A percentile compares a stretch with the other conserved stretches of the same genome.
Evolutionary conservation across 139 green algal species (phyloP).

Genomic region (Micractinium sp.): DNA sequence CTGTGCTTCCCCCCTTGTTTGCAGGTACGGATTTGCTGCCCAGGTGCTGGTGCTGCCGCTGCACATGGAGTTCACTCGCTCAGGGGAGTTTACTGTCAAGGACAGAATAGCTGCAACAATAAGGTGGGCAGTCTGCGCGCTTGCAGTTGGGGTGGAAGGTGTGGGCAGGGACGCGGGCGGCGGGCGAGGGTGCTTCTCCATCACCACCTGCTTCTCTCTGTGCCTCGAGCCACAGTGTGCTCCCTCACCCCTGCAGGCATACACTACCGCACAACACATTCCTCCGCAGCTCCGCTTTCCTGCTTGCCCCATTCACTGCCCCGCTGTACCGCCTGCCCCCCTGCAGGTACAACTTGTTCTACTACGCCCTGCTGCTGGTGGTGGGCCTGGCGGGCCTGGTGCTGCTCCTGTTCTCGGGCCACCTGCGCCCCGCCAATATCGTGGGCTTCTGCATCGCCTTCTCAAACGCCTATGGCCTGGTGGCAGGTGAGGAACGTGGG

Average conservation of each 20-base stretch:
- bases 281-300: not conserved
- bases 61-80: slow-evolving; percentile 52
- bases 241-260: too few relatives aligned
- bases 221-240: too few relatives aligned
- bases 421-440: slow-evolving; percentile 51
- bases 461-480: slow-evolving; percentile 61
- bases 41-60: slow-evolving; percentile 64
- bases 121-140: not conserved
- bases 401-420: slow-evolving; percentile 48
- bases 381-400: slow-evolving; percentile 50
- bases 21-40: slow-evolving; percentile 56
- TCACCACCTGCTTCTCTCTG: too few relatives aligned
- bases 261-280: not conserved
- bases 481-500: slow-evolving; percentile 42
- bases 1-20: not conserved
- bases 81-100: slow-evolving; percentile 50
- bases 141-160: too few relatives aligned
- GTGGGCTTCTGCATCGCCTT: slow-evolving; percentile 66
- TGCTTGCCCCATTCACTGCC: not conserved
- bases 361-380: slow-evolving; percentile 52
- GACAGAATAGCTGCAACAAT: slow-evolving; percentile 36
- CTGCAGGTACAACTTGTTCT: slow-evolving; percentile 58
- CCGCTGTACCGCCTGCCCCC: not conserved
- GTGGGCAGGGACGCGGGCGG: too few relatives aligned
- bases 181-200: too few relatives aligned